These are phyloP conservation scores for Cryptosporidium xiaoi DNA, from an alignment of 169 alveolate species.

Conservation along the genomic window DNA sequence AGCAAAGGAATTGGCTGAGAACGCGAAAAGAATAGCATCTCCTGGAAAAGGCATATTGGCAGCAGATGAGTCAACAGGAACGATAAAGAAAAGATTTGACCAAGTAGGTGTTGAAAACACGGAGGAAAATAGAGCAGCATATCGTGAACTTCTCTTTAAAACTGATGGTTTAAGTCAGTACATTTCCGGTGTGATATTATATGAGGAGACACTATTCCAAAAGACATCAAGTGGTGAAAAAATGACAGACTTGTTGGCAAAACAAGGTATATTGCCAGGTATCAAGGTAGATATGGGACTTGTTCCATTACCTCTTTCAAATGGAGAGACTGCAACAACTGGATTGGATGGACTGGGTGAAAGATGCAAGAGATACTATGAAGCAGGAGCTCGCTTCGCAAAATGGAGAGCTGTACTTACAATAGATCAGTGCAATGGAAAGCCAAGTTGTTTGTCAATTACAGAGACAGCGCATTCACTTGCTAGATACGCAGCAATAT, in stretches of 20 bases:
- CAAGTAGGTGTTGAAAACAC: conserved; percentile 93
- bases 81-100: conserved; percentile 96
- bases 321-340: conserved; percentile 88
- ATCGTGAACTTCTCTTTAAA: conserved; percentile 94
- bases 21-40: conserved; percentile 83
- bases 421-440: conserved; percentile 89
- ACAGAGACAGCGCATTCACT: conserved; percentile 95
- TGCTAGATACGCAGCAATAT: conserved; percentile 98
- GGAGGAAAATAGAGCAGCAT: conserved; percentile 94
- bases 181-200: conserved; percentile 97
- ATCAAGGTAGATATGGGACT: conserved; percentile 92
- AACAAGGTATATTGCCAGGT: conserved; percentile 96
- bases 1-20: conserved; percentile 82
- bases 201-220: conserved; percentile 98
- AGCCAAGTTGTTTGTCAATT: conserved; percentile 94
- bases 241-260: conserved; percentile 88
- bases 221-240: conserved; percentile 87
- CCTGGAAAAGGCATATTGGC: conserved; percentile 99
- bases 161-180: conserved; percentile 91
- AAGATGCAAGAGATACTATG: conserved; percentile 95
- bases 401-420: conserved; percentile 99
- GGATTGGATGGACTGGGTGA: conserved; percentile 98
- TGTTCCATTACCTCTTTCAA: conserved; percentile 79
- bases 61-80: conserved; percentile 99
- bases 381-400: conserved; percentile 98